Percentiles rank a stretch among this genome's conserved stretches.
Evolutionary conservation across 2,329 filamentous ascomycete species (phyloP).

Genomic region (Pseudocercospora eumusae): DNA sequence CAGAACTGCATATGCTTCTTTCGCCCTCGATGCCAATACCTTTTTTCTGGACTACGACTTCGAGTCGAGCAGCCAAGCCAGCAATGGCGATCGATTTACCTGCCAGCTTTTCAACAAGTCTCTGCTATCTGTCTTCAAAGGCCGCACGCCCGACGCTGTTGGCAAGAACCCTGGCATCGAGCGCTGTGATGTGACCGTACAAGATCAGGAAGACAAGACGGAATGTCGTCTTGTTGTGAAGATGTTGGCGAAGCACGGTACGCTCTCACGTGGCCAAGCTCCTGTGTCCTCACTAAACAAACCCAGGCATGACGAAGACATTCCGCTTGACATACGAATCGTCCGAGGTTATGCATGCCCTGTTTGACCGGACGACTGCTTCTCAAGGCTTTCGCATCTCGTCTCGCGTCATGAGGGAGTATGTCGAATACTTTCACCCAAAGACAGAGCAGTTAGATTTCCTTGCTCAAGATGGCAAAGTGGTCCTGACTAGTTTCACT

Average conservation of each 20-base stretch:
- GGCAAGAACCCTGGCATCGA: slow-evolving; percentile 72
- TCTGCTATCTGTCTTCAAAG: slow-evolving; percentile 73
- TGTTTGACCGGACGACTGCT: slow-evolving; percentile 68
- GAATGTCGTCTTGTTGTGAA: slow-evolving; percentile 74
- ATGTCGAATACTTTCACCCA: slow-evolving; percentile 78
- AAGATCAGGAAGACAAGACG: slow-evolving; percentile 66
- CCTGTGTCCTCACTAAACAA: slow-evolving; percentile 15
- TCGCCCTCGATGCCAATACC: slow-evolving; percentile 64
- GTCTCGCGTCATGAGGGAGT: slow-evolving; percentile 68
- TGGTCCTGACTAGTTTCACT: slow-evolving; percentile 79
- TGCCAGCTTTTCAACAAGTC: slow-evolving; percentile 71
- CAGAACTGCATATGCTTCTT: slow-evolving; percentile 75
- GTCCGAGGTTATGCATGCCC: slow-evolving; percentile 71
- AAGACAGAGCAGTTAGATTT: slow-evolving; percentile 81
- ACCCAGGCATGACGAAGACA: slow-evolving; percentile 69
- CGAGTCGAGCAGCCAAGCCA: slow-evolving; percentile 34
- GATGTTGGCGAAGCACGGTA: slow-evolving; percentile 72
- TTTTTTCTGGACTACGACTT: slow-evolving; percentile 76
- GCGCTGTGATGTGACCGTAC: slow-evolving; percentile 70
- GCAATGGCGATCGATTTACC: slow-evolving; percentile 57
- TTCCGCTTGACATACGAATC: slow-evolving; percentile 76
- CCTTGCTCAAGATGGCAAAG: slow-evolving; percentile 66
- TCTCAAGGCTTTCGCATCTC: slow-evolving; percentile 72
- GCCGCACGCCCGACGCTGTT: slow-evolving; percentile 62
- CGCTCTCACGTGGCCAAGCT: neutral